Base-by-base conservation (phyloP, 768 basidiomycete genomes). In the Russula ochroleuca region DNA sequence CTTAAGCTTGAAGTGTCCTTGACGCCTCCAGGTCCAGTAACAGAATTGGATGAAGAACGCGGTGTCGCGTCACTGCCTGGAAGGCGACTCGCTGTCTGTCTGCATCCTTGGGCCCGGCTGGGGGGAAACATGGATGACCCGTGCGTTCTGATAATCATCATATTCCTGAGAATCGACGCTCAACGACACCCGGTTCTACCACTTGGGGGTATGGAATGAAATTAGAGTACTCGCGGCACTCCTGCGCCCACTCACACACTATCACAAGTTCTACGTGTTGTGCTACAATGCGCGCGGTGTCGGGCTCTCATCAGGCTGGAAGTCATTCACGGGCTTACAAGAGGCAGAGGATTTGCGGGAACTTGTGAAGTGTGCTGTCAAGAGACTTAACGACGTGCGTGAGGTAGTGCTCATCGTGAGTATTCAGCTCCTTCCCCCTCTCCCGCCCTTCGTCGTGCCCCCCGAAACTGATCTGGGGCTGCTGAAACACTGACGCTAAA, bases 71-170 rank as follows among this genome's bases (percentile, higher is more conserved):
- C 43, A 13, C n/a, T 25, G 38, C 47, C 28, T 23, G 57, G 53
- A 13, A 78, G 73, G 33, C 85, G 82, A 65, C 72, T 87, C 7
- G 90, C 85, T 0, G 74, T 93, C n/a, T 85, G 85, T 68, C 75
- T 89, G 13, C 91, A 93, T 68, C 92, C 92, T 7, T 93, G 90
- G 90, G 85, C 87, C n/a, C 84, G 90, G 81, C 78, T 92, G 0
- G 90, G 91, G 1, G 91, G 90, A 17, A 79, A 76, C 56, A 89
- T 86, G 83, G 72, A 85, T 66, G 90, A 93, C 69, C 82, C 86
- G 91, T 92, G 72, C 70, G 89, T 79, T 61, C 25, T 61, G n/a
- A 5, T 21, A 7, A 47, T 47, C 21, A 37, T 53, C 14, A 4
- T 47, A 47, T 47, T 28, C 21, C 45, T 21, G n/a, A 47, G 21